Base-by-base conservation (phyloP, 2,329 filamentous ascomycete species). In the Aspergillus calidoustus region DNA sequence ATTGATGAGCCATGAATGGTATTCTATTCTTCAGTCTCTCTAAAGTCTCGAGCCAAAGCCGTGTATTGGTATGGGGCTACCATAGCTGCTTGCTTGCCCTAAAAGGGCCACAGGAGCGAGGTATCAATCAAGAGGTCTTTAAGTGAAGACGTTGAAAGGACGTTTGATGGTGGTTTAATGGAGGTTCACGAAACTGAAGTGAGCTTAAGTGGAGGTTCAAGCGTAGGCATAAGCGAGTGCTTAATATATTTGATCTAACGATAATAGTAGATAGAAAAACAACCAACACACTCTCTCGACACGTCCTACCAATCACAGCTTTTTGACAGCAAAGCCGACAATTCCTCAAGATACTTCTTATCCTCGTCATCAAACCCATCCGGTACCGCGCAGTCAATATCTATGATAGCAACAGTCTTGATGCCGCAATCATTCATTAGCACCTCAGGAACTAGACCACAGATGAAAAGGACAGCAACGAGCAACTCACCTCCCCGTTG, bases 401-500 rank as follows among this genome's bases (percentile, higher is more conserved):
- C 81, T 54, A 83, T 81, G 59, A 83, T 79, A 17, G 78, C 81
- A 41, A 83, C 76, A 7, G 80, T 79, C 79, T 81, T 63, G 31
- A 8, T n/a, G 41, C 13, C 44, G 28, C n/a, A 41, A 31, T 31
- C 47, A 30, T 66, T 23, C 63, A 54, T 57, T 46, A 55, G n/a
- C 38, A 4, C 4, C 44, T 8, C 9, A 54, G 15, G 46, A 28
- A 38, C 15, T 30, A n/a, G 25, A 57, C 50, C 44, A 13, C 22
- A 58, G 48, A 19, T 25, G 4, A 56, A 22, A 31, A 13, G 5
- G 15, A 49, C n/a, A 31, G 25, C 59, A 55, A 55, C 46, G 44
- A 50, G 41, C 30, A 41, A 72, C 77, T 68, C 58, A 79, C 77
- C 74, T 79, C 78, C 38, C 72, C 75, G 19, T 64, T 64, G n/a